phyloP scores from a whole-genome alignment of 2,329 filamentous ascomycete species.

The Colletotrichum magnum region DNA sequence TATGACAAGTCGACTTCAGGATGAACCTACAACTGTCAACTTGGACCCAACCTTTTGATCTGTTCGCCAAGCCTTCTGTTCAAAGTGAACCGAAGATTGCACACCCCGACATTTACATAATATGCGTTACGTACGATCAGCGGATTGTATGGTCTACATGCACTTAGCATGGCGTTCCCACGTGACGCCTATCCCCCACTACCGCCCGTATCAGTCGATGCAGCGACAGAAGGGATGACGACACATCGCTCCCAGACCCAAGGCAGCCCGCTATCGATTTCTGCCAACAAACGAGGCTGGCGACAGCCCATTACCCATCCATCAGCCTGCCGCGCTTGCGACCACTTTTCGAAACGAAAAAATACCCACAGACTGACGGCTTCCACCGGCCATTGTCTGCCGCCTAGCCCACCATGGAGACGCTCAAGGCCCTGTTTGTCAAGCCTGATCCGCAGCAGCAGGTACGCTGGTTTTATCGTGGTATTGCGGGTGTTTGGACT shows the following conservation, averaged over 20 bases:
- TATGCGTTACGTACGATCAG: neutral
- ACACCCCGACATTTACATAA: neutral
- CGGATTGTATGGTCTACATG: neutral
- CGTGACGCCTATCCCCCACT: constrained; percentile 39
- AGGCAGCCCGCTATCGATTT: constrained; percentile 33
- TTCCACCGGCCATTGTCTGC: constrained; percentile 15
- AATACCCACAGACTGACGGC: constrained; percentile 9
- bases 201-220: constrained; percentile 31
- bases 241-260: constrained; percentile 35
- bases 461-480: constrained; percentile 64
- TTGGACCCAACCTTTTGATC: constrained; percentile 1
- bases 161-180: constrained; percentile 17
- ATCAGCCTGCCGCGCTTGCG: neutral
- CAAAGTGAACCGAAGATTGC: constrained; percentile 6
- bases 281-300: constrained; percentile 37
- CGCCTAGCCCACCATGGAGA: constrained; percentile 76
- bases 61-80: constrained; percentile 7
- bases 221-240: constrained; percentile 33
- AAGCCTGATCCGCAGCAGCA: constrained; percentile 95
- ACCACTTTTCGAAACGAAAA: neutral
- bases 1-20: constrained; percentile 19
- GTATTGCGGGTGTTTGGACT: constrained; percentile 8
- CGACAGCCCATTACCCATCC: constrained; percentile 24
- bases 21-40: constrained; percentile 6
- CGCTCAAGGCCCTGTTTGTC: constrained; percentile 87